Base-by-base conservation (phyloP, 1,284 basidiomycete species). In the Leccinum fallax region DNA sequence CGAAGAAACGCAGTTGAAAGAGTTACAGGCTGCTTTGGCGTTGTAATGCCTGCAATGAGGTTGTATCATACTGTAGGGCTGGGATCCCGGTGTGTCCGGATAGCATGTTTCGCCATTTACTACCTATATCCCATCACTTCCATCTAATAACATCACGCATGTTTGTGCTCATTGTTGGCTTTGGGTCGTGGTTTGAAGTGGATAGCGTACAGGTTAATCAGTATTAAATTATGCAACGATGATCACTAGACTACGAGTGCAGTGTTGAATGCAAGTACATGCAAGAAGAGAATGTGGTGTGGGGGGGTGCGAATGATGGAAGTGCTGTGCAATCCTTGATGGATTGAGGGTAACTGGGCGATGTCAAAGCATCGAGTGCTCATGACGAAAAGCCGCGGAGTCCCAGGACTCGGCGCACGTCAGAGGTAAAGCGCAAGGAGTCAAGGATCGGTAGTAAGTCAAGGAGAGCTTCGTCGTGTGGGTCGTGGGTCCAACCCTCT, bases 401-500 rank as follows among this genome's bases (percentile, higher is more conserved):
- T 59, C 97, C 95, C 55, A 99, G 83, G 32, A 99, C 90, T 67
- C 93, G 86, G 66, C 97, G 87, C 24, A 99, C 97, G 74, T 99
- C 97, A 63, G 87, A 92, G 5, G 96, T 97, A 78, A 99, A 99
- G 34, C 97, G 86, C 63, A 99, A 79, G 57, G 93, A 95, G 77
- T 99, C 97, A 61, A 99, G 85, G 54, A 99, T 90, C 21, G 97
- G 97, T 21, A 99, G 81, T 60, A 98, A 84, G 78, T 99, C 96
- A 57, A 99, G 87, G 54, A 99, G 81, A 10, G 96, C 97, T 79
- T 98, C 95, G 79, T 99, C 97, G 64, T 90, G 89, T 24, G 95
- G 96, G 77, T 99, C 97, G 65, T 95, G 91, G 19, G 95, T 98
- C 97, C 97, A 99, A 52, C 97, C 97, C 81, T 99, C 97, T 74